Percentiles rank a stretch among this genome's conserved stretches.
Evolutionary conservation across 2,329 filamentous ascomycete genomes (phyloP).

Genomic region (Botrytis byssoidea): DNA sequence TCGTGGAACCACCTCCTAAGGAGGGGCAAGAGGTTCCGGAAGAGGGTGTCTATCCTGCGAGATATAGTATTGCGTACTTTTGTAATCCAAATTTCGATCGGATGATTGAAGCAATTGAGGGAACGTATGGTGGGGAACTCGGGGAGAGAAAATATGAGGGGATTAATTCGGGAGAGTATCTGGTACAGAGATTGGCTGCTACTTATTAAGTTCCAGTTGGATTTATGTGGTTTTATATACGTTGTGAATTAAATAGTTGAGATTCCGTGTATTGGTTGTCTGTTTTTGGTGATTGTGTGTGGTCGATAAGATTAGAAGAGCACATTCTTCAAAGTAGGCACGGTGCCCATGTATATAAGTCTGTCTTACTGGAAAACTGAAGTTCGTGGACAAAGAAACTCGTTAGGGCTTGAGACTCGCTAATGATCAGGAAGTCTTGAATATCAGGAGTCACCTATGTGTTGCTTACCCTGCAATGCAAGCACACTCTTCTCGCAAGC

Average conservation of each 20-base stretch:
- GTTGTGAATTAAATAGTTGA: neutral
- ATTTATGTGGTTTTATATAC: neutral
- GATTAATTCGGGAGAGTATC: slow-evolving; percentile 77
- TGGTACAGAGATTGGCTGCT: slow-evolving; percentile 72
- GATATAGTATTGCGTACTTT: slow-evolving; percentile 86
- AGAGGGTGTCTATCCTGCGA: slow-evolving; percentile 62
- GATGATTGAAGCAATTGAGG: slow-evolving; percentile 63
- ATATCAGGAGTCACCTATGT: too few relatives aligned
- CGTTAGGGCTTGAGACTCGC: neutral
- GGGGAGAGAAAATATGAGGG: slow-evolving; percentile 74
- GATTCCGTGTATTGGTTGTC: neutral
- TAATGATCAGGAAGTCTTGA: neutral
- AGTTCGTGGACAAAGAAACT: neutral
- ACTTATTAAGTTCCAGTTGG: slow-evolving; percentile 54
- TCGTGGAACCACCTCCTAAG: slow-evolving; percentile 73
- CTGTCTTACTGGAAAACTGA: neutral
- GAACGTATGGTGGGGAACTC: slow-evolving; percentile 56
- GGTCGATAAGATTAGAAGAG: neutral
- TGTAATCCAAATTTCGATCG: slow-evolving; percentile 67
- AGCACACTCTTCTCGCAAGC: neutral
- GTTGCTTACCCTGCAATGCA: neutral
- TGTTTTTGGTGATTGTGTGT: neutral
- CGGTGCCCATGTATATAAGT: neutral
- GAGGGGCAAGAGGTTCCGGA: slow-evolving; percentile 22
- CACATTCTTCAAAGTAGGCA: neutral